Percentiles rank a stretch among this genome's conserved stretches.
Conservation (phyloP, 2,329 filamentous ascomycete species). For the Apiospora koreana region DNA sequence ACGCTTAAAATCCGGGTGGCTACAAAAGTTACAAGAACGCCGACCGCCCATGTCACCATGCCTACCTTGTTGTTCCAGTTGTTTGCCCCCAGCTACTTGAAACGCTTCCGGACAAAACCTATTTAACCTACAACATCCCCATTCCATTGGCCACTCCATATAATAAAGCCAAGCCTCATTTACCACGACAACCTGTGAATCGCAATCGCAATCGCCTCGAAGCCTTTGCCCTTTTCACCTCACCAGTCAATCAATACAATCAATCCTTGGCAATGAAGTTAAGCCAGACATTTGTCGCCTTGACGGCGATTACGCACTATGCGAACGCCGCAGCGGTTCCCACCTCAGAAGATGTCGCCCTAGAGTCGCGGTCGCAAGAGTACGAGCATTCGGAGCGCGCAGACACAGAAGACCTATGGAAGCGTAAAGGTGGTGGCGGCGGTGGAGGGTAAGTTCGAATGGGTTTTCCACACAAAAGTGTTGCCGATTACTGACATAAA, state of each 20-base stretch:
- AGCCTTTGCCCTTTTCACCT: background rate
- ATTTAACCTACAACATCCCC: background rate
- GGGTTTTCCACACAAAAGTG: background rate
- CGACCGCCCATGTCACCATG: background rate
- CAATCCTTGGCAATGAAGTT: slow-evolving; percentile 26
- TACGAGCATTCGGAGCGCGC: slow-evolving; percentile 19
- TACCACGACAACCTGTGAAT: background rate
- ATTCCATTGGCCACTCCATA: background rate
- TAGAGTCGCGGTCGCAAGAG: slow-evolving; percentile 20
- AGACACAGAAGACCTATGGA: slow-evolving; percentile 51
- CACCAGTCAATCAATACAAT: background rate
- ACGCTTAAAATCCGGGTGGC: background rate
- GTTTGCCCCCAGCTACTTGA: background rate
- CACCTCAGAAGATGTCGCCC: slow-evolving; percentile 19
- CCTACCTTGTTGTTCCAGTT: background rate
- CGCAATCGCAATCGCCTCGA: background rate
- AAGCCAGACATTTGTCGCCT: slow-evolving; percentile 23
- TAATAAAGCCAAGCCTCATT: background rate
- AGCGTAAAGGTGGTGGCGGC: slow-evolving; percentile 62
- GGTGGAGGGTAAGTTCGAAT: slow-evolving; percentile 44
- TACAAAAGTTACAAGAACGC: background rate
- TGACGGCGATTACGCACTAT: slow-evolving; percentile 21
- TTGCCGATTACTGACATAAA: background rate
- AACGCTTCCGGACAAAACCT: background rate
- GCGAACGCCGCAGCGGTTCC: slow-evolving; percentile 24